Evolutionary conservation across 2,329 filamentous ascomycete genomes (phyloP), one percentile per base, ranked within the genome.

Genomic region (Sphaerulina vaccinii): DNA sequence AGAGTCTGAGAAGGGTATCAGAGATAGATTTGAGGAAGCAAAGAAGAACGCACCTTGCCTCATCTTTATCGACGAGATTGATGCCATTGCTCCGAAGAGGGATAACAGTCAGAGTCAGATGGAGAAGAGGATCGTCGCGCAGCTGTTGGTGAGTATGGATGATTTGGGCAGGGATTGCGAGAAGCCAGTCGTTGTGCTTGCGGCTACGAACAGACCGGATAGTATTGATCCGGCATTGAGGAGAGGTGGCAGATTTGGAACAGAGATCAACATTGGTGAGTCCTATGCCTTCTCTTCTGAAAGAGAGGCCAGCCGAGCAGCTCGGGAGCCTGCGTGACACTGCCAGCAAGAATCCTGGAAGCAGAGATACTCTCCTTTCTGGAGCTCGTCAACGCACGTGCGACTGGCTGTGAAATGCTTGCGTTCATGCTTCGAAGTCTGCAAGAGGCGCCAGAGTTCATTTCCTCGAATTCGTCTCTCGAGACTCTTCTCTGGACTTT

Each of bases 51-150:
- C 92, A 0, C 93, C 93, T 0, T 95, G 90, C 64, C 77, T 99
- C 4, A 79, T 99, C 3, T 95, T 96, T 65, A 87, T 97, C 51
- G 90, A 96, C 61, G 87, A 96, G 61, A 88, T 97, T 46, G 91
- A 99, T 69, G 86, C 87, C 3, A 93, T 97, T 62, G 88, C 90
- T 43, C 88, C 88, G 0, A 95, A 95, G 68, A 79, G 87, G 50
- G 89, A 95, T 57, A 88, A 83, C 49, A 84, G 87, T 1, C 87
- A 93, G 64, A 85, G 87, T 64, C 90, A 96, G 59, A 92, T 95
- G 83, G 90, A 96, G 67, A 88, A 90, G 65, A 79, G 90, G 47
- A 93, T 95, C 56, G 86, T 95, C 10, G 82, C 84, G 1, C 88
- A 95, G 65, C 83, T 97, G 58, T 75, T 89, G 50, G 86, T 87